phyloP scores from a whole-genome alignment of 2,329 filamentous ascomycete genomes.

The Botrytis hyacinthi region DNA sequence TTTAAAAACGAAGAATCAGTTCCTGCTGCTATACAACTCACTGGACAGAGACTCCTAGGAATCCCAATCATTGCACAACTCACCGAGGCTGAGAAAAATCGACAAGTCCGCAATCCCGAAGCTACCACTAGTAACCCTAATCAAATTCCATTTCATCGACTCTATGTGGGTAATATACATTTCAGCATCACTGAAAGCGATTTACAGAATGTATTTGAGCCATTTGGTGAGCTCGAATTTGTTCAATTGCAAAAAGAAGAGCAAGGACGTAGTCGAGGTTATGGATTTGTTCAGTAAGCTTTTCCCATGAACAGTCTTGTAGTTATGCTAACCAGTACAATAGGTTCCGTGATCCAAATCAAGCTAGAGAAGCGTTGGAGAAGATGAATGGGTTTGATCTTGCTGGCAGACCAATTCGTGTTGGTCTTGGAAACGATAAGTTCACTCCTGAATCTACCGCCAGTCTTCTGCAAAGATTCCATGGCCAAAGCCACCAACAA shows the following conservation, averaged over 20 bases:
- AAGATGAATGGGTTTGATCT: constrained; percentile 99
- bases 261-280: constrained; percentile 82
- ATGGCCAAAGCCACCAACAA: constrained; percentile 68
- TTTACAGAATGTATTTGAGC: constrained; percentile 93
- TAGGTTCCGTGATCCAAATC: constrained; percentile 84
- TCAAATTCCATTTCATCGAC: constrained; percentile 90
- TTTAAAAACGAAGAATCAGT: constrained; percentile 97
- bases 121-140: constrained; percentile 66
- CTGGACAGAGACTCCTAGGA: constrained; percentile 96
- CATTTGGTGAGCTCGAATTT: constrained; percentile 96
- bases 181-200: constrained; percentile 98
- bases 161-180: constrained; percentile 99
- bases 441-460: constrained; percentile 97
- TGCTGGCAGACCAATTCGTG: constrained; percentile 93
- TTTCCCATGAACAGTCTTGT: background rate
- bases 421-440: constrained; percentile 99
- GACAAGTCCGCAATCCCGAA: constrained; percentile 84
- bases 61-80: constrained; percentile 98
- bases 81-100: constrained; percentile 99
- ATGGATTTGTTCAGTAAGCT: constrained; percentile 97
- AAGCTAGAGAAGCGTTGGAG: constrained; percentile 91
- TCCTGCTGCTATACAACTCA: constrained; percentile 90
- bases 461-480: constrained; percentile 88
- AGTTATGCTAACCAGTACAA: constrained; percentile 40
- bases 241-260: constrained; percentile 98